Evolutionary conservation across 257 asterid genomes (phyloP), one percentile per base, ranked within the genome.

Genomic region (Lithospermum erythrorhizon): DNA sequence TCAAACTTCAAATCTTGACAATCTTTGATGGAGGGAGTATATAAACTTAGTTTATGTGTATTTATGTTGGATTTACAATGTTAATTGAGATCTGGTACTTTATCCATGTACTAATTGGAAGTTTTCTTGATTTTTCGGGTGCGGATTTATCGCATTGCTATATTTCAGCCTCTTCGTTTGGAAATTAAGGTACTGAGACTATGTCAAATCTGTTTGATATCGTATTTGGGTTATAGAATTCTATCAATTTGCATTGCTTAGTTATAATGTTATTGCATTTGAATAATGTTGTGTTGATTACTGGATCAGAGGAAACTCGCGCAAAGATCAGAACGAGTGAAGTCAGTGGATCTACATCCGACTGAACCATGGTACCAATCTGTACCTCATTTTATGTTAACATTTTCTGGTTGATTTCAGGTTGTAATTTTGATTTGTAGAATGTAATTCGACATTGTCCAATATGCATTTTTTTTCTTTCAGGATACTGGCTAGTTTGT

Each of bases 401-500:
- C 3, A 20, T 17, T 1, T 6, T 27, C 32, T 27, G 5, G 32
- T 27, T 25, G 29, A 2, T 25, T 25, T 25, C 29, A 25, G 29
- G 55, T 51, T 52, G 55, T 2, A 15, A 52, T 18, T 52, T 52
- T 52, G 2, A 52, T 52, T 52, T 52, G 49, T 11, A 8, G 49
- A 41, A 1, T 17, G 55, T 52, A 6, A 3, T 41, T 41, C 15
- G 15, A 35, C 7, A 11, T 35, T 35, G 47, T 35, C 14, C 15
- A 2, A 10, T 52, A 27, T 23, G 22, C 57, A 14, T 58, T 65
- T 48, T 16, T 56, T 56, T 41, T 54, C 54, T 55, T 54, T 32
- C 65, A 90, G 98, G 96, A 87, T 90, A 72, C 61, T 87, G 81
- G 82, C 98, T 35, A 90, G 98, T 79, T 68, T 90, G 78, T 90